Evolutionary conservation across 2,329 filamentous ascomycete species (phyloP).

Genomic region (Clonostachys sp.): DNA sequence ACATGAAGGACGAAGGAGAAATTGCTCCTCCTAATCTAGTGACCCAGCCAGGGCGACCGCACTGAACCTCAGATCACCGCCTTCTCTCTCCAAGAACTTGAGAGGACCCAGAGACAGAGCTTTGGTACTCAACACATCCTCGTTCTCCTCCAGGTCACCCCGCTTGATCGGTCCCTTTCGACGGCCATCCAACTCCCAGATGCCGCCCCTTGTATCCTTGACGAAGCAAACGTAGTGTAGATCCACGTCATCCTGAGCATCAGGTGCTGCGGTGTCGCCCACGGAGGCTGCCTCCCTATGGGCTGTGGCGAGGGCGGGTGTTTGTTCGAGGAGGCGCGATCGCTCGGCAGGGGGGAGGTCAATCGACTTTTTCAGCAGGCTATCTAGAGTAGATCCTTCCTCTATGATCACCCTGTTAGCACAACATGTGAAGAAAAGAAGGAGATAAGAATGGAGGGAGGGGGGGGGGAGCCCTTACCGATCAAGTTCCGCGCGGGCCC

Average conservation of each 20-base stretch:
- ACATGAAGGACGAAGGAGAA: too few relatives aligned
- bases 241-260: constrained; percentile 78
- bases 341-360: constrained; percentile 63
- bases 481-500: constrained; percentile 64
- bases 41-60: constrained; percentile 50
- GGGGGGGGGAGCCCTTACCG: constrained; percentile 20
- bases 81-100: constrained; percentile 51
- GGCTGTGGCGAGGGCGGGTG: constrained; percentile 68
- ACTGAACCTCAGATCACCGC: constrained; percentile 53
- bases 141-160: constrained; percentile 50
- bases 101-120: constrained; percentile 66
- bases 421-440: neutral
- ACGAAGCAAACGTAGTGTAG: constrained; percentile 96
- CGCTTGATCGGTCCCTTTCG: constrained; percentile 51
- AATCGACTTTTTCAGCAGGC: constrained; percentile 65
- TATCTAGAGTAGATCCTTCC: constrained; percentile 51
- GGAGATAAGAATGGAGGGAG: neutral
- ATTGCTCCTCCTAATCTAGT: constrained; percentile 29
- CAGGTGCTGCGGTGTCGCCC: constrained; percentile 76
- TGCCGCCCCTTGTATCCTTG: constrained; percentile 60
- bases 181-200: constrained; percentile 59
- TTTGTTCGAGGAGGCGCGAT: constrained; percentile 72
- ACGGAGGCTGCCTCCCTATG: constrained; percentile 72
- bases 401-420: constrained; percentile 20
- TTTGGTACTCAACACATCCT: constrained; percentile 71